Evolutionary conservation across 345 rosid species (phyloP).

Genomic region (Hibiscus mutabilis): DNA sequence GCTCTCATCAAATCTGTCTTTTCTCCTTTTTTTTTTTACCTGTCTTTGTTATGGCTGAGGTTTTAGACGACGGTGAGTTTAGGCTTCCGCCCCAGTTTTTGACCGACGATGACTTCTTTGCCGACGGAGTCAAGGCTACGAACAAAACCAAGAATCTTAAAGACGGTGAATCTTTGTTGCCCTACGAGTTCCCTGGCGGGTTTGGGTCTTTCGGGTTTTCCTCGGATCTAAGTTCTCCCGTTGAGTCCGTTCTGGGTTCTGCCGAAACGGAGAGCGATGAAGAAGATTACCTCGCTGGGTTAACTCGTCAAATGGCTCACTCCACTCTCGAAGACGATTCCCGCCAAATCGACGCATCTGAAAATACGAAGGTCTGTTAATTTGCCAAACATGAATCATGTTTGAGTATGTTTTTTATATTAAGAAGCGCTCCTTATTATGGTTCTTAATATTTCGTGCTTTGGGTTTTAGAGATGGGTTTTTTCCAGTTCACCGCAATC

Average conservation of each 20-base stretch:
- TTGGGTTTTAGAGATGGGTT: slow-evolving; percentile 25
- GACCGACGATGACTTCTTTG: slow-evolving; percentile 46
- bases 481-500: slow-evolving; percentile 50
- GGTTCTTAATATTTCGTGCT: background rate
- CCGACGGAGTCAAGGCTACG: slow-evolving; percentile 15
- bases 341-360: slow-evolving; percentile 13
- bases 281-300: slow-evolving; percentile 39
- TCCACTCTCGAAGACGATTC: slow-evolving; percentile 36
- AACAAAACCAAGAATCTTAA: background rate
- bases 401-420: background rate
- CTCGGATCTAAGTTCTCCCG: slow-evolving; percentile 51
- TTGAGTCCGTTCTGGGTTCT: slow-evolving; percentile 48
- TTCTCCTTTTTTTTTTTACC: background rate
- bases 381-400: background rate
- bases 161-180: slow-evolving; percentile 17
- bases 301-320: slow-evolving; percentile 35
- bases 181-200: slow-evolving; percentile 30
- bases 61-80: slow-evolving; percentile 58
- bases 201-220: slow-evolving; percentile 29
- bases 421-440: background rate
- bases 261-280: slow-evolving; percentile 64
- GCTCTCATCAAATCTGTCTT: slow-evolving; percentile 1
- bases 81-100: slow-evolving; percentile 79
- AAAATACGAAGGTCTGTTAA: slow-evolving; percentile 31
- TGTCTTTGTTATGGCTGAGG: slow-evolving; percentile 41